A percentile compares a stretch with the other conserved stretches of the same genome.
phyloP scores from a whole-genome alignment of 148 eudicot species.

The Spergularia bocconei region DNA sequence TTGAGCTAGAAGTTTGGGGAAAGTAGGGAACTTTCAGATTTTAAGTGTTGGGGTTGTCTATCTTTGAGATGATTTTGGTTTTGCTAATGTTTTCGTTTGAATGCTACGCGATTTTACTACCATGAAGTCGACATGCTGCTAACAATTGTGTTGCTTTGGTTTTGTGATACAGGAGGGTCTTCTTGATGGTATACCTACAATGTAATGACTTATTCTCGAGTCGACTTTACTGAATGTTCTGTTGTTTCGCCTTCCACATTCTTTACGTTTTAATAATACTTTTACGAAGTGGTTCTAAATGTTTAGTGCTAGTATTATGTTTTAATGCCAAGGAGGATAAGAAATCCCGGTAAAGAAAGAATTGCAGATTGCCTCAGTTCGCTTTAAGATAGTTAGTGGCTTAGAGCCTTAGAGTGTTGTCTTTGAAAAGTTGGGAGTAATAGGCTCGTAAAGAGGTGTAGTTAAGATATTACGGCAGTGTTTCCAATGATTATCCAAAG shows the following conservation, averaged over 20 bases:
- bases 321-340: too few species aligned
- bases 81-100: not conserved
- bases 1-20: too few species aligned
- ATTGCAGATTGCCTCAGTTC: not conserved
- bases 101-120: not conserved
- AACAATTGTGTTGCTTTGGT: not conserved
- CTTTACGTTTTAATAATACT: not conserved
- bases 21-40: too few species aligned
- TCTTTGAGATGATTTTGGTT: not conserved
- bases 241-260: not conserved
- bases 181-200: constrained; percentile 11
- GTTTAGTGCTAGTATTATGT: too few species aligned
- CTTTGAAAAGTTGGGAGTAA: not conserved
- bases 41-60: not conserved
- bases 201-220: constrained; percentile 11
- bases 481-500: too few species aligned
- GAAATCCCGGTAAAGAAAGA: not conserved
- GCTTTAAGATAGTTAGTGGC: not conserved
- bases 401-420: not conserved
- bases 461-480: not conserved
- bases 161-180: constrained; percentile 24
- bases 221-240: too few species aligned
- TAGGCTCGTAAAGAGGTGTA: not conserved
- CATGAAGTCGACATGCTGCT: not conserved
- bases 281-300: too few species aligned